A percentile compares a stretch with the other conserved stretches of the same genome.
These are phyloP conservation scores for Arbutus unedo DNA, from an alignment of 148 eudicot genomes.

Conservation along the genomic window DNA sequence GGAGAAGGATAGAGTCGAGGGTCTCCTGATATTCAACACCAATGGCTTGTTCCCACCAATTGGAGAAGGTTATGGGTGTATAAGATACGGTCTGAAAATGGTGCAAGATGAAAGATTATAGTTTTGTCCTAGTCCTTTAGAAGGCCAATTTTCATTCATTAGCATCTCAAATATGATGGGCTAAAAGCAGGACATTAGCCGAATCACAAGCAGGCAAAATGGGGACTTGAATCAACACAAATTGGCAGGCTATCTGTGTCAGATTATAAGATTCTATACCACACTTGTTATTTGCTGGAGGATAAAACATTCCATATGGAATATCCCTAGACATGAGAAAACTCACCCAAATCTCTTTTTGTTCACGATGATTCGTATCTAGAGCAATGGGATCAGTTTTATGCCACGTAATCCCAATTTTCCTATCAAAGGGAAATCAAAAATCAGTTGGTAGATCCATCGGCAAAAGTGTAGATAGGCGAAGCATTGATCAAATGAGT, in stretches of 20 bases:
- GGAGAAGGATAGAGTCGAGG: constrained; percentile 26
- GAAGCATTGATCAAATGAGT: no score
- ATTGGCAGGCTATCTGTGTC: neutral
- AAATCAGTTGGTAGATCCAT: no score
- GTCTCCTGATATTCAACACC: no score
- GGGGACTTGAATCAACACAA: neutral
- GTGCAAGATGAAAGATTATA: constrained; percentile 45
- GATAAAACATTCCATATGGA: neutral
- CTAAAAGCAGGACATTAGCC: neutral
- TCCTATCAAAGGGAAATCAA: neutral
- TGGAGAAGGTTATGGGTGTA: constrained; percentile 23
- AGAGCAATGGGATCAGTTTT: neutral
- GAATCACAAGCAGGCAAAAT: neutral
- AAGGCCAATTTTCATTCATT: no score
- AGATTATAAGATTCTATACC: no score
- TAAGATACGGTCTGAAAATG: constrained; percentile 51
- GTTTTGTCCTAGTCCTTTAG: neutral
- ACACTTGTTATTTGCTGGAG: neutral
- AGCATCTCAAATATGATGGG: no score
- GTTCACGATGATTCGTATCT: neutral
- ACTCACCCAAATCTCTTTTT: neutral
- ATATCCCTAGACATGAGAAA: neutral
- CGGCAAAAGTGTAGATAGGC: no score
- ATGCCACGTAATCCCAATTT: neutral
- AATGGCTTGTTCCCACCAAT: no score